A percentile compares a stretch with the other conserved stretches of the same genome.
phyloP scores from a whole-genome alignment of 176 grass and related monocot genomes.

The Eleusine indica region DNA sequence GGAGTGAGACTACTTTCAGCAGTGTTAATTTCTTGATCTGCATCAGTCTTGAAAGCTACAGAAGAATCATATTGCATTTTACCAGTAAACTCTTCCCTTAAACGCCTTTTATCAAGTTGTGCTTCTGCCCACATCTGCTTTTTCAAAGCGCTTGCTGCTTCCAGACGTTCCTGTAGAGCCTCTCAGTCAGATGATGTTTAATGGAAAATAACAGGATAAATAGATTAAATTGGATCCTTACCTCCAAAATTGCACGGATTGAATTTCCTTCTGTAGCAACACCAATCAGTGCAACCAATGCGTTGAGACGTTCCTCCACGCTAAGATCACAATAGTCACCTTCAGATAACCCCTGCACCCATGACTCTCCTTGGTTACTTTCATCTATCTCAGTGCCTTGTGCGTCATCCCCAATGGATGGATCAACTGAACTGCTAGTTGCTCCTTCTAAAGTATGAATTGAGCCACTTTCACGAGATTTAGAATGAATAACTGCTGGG shows the following conservation, averaged over 20 bases:
- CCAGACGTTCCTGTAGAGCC: slow-evolving; percentile 80
- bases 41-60: slow-evolving; percentile 39
- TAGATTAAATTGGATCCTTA: slow-evolving; percentile 24
- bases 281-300: slow-evolving; percentile 79
- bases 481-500: slow-evolving; percentile 17
- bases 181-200: slow-evolving; percentile 30
- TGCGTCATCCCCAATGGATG: slow-evolving; percentile 19
- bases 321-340: slow-evolving; percentile 91
- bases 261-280: slow-evolving; percentile 88
- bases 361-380: slow-evolving; percentile 75
- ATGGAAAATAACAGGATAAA: slow-evolving; percentile 14
- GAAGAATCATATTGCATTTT: slow-evolving; percentile 59
- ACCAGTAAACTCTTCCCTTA: slow-evolving; percentile 69
- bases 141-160: slow-evolving; percentile 89
- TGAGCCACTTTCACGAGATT: slow-evolving; percentile 41
- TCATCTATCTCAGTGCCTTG: slow-evolving; percentile 83
- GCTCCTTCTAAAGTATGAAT: slow-evolving; percentile 39
- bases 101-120: slow-evolving; percentile 92
- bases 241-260: slow-evolving; percentile 59
- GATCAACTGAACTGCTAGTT: slow-evolving; percentile 46
- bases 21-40: slow-evolving; percentile 55
- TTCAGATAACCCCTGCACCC: slow-evolving; percentile 87
- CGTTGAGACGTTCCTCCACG: slow-evolving; percentile 87
- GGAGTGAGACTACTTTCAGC: slow-evolving; percentile 41
- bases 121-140: slow-evolving; percentile 99